Base-by-base conservation (phyloP, 306 rosid species). In the Citrullus mucosospermus region DNA sequence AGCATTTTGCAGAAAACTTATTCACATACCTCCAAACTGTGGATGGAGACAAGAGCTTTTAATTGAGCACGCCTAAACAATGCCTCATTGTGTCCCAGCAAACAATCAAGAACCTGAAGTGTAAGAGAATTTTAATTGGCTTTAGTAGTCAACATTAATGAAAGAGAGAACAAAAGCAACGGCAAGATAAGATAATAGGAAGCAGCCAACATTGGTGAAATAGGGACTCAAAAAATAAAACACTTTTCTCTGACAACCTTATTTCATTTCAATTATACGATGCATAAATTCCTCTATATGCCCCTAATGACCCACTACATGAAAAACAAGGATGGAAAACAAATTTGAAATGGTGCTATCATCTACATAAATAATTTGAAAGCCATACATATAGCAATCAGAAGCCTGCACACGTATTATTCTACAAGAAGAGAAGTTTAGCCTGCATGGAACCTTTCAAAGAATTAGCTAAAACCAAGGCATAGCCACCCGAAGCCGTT, bases 31-130 rank as follows among this genome's bases (percentile, higher is more conserved):
- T 95, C 99, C 85, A 82, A 84, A 83, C 99, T 5, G 77, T 95
- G 99, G 73, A 95, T 95, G 90, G 92, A 84, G 77, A 95, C 98
- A 72, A 95, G 97, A 80, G 87, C 99, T 87, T 95, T 95, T 74
- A 95, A 80, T 83, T 95, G 97, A 75, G 99, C 93, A 57, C 99
- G 92, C 86, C 97, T 87, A 83, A 92, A 92, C 58, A 95, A 85
- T 16, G 93, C 99, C 69, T 92, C 97, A 74, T 95, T 90, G 72
- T 95, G 99, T 60, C 99, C 98, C 78, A 92, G 88, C 71, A 88
- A 80, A 65, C 83, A 81, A 59, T 95, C 99, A 80, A 95, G 82
- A 83, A 95, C 83, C 99, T 92, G 91, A 76, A 88, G 74, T 32
- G 50, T 67, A 39, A 79, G 44, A 28, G 0, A 32, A 51, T 18